A percentile compares a stretch with the other conserved stretches of the same genome.
Conservation (phyloP, 2,329 filamentous ascomycete genomes). For the Talaromyces marneffei region DNA sequence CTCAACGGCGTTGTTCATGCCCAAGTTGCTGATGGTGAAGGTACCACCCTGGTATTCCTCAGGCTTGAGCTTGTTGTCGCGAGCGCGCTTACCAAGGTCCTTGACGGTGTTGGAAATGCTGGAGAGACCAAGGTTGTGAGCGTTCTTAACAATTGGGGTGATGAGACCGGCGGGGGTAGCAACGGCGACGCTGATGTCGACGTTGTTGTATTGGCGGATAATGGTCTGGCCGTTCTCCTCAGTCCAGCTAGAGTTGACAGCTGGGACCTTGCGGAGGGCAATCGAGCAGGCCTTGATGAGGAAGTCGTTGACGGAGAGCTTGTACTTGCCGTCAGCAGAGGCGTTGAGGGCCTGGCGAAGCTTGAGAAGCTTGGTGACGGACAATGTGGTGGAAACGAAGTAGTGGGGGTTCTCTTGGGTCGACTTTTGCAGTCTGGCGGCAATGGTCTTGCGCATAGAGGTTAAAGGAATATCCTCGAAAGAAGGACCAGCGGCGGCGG, state of each 20-base stretch:
- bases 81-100: slow-evolving; percentile 91
- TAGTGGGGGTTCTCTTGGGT: slow-evolving; percentile 95
- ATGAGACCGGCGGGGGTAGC: slow-evolving; percentile 90
- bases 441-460: slow-evolving; percentile 98
- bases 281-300: slow-evolving; percentile 90
- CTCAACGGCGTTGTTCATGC: slow-evolving; percentile 96
- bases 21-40: slow-evolving; percentile 99
- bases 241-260: slow-evolving; percentile 91
- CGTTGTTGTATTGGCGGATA: slow-evolving; percentile 88
- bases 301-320: slow-evolving; percentile 99
- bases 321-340: slow-evolving; percentile 86
- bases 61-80: slow-evolving; percentile 97
- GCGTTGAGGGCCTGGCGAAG: slow-evolving; percentile 90
- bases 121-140: slow-evolving; percentile 78
- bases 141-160: slow-evolving; percentile 91
- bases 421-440: slow-evolving; percentile 81
- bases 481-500: slow-evolving; percentile 52
- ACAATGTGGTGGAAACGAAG: slow-evolving; percentile 87
- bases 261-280: slow-evolving; percentile 87
- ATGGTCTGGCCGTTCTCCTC: slow-evolving; percentile 67
- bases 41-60: slow-evolving; percentile 99
- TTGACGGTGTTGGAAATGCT: slow-evolving; percentile 86
- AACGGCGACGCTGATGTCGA: slow-evolving; percentile 93
- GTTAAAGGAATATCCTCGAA: slow-evolving; percentile 81
- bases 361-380: slow-evolving; percentile 91